A percentile compares a stretch with the other conserved stretches of the same genome.
Conservation (phyloP, 2,329 filamentous ascomycete genomes). For the Exophiala alcalophila region DNA sequence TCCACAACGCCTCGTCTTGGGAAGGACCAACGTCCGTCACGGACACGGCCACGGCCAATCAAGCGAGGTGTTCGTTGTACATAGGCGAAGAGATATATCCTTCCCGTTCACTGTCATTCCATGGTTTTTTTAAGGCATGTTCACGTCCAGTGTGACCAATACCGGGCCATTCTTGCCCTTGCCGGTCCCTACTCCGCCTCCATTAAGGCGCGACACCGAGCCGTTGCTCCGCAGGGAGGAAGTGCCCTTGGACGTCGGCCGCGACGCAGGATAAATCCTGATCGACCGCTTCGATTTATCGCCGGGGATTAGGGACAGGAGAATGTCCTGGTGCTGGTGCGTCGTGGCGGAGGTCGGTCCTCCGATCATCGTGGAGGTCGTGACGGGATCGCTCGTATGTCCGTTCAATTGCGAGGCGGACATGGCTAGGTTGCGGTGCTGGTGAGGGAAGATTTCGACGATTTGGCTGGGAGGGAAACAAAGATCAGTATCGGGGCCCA, state of each 20-base stretch:
- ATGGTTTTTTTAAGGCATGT: conserved; percentile 24
- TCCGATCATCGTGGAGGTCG: neutral
- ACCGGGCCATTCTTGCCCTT: conserved; percentile 18
- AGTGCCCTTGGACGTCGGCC: conserved; percentile 27
- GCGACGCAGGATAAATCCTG: conserved; percentile 29
- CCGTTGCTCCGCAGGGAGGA: conserved; percentile 27
- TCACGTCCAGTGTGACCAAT: conserved; percentile 29
- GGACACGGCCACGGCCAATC: no score
- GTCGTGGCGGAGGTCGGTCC: conserved; percentile 4
- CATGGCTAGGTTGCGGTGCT: conserved; percentile 18
- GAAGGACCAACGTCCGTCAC: no score
- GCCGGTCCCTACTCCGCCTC: conserved; percentile 8
- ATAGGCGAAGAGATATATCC: no score
- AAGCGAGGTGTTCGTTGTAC: no score
- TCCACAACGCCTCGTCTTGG: no score
- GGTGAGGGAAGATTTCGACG: conserved; percentile 30
- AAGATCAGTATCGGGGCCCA: neutral
- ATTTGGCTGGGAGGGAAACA: conserved; percentile 20
- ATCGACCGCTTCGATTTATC: conserved; percentile 31
- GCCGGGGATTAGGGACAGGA: conserved; percentile 29
- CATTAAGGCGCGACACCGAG: no score
- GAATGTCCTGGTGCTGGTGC: conserved; percentile 28
- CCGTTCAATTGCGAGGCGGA: conserved; percentile 16
- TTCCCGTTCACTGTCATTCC: no score
- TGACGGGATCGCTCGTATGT: neutral